These are phyloP conservation scores for Fusarium liriodendri DNA, from an alignment of 2,329 filamentous ascomycete species.

Conservation along the genomic window DNA sequence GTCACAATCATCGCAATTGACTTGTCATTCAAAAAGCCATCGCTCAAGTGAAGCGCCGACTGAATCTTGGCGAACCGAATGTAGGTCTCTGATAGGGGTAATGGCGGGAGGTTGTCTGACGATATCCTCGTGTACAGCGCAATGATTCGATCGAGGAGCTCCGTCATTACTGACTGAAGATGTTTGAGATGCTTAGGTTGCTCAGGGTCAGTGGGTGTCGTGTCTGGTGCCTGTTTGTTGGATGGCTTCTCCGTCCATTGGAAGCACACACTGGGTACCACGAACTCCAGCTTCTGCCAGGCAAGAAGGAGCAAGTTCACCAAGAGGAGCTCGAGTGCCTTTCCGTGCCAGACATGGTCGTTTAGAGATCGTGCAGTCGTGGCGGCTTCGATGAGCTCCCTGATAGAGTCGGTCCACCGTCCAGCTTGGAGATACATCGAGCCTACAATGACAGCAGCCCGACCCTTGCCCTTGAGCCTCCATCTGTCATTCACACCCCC, in stretches of 20 bases:
- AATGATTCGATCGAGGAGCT: slow-evolving; percentile 79
- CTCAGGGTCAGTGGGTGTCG: slow-evolving; percentile 50
- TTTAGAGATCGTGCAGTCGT: slow-evolving; percentile 80
- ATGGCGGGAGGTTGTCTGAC: slow-evolving; percentile 75
- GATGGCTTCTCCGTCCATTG: slow-evolving; percentile 59
- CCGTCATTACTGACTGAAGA: slow-evolving; percentile 72
- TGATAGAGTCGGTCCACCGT: slow-evolving; percentile 88
- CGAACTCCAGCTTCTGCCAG: slow-evolving; percentile 87
- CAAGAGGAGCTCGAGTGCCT: slow-evolving; percentile 89
- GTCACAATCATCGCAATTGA: slow-evolving; percentile 74
- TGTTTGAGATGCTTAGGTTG: slow-evolving; percentile 66
- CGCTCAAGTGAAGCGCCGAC: slow-evolving; percentile 72
- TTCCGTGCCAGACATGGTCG: slow-evolving; percentile 97
- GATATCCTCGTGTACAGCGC: slow-evolving; percentile 78
- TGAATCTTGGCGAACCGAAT: slow-evolving; percentile 80
- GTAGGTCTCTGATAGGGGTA: slow-evolving; percentile 78
- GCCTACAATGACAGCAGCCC: slow-evolving; percentile 82
- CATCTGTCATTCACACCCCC: slow-evolving; percentile 80
- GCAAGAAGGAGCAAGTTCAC: slow-evolving; percentile 85
- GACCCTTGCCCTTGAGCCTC: slow-evolving; percentile 83
- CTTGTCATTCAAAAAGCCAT: slow-evolving; percentile 70
- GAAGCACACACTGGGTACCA: slow-evolving; percentile 71
- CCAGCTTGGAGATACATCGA: slow-evolving; percentile 90
- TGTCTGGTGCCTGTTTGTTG: slow-evolving; percentile 47
- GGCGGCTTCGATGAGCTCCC: slow-evolving; percentile 84